Percentiles rank a stretch among this genome's conserved stretches.
Evolutionary conservation across 148 eudicot species (phyloP).

Genomic region (Persicaria maculosa): DNA sequence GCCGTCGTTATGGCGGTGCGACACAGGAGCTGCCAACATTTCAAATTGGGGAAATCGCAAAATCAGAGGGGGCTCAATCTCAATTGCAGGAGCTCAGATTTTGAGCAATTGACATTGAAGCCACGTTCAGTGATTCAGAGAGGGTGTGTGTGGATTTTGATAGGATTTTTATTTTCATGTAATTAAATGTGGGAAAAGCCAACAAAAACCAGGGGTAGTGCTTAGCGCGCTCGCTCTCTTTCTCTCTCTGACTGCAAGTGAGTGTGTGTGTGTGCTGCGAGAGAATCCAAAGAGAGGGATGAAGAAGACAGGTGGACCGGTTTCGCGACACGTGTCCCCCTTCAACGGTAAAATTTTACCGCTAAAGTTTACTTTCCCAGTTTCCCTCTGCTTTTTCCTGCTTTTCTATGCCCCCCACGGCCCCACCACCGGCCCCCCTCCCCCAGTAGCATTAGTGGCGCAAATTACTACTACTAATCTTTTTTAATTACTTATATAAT

Average conservation of each 20-base stretch:
- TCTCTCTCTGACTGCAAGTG: not conserved
- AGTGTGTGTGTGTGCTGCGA: not conserved
- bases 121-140: not conserved
- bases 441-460: not conserved
- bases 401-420: not conserved
- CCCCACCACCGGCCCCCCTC: constrained; percentile 1
- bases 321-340: constrained; percentile 6
- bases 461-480: not conserved
- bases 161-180: no score
- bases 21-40: not conserved
- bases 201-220: not conserved
- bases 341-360: constrained; percentile 12
- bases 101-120: constrained; percentile 4
- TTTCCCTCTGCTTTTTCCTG: not conserved
- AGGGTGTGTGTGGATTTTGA: not conserved
- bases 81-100: not conserved
- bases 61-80: not conserved
- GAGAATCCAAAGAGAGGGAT: constrained; percentile 12
- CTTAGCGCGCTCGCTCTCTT: not conserved
- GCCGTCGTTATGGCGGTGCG: not conserved
- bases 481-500: no score
- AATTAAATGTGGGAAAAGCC: not conserved
- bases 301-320: constrained; percentile 12
- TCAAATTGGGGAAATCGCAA: not conserved
- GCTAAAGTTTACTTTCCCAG: not conserved